Conservation (phyloP, 257 asterid species). For the Capsicum pubescens region DNA sequence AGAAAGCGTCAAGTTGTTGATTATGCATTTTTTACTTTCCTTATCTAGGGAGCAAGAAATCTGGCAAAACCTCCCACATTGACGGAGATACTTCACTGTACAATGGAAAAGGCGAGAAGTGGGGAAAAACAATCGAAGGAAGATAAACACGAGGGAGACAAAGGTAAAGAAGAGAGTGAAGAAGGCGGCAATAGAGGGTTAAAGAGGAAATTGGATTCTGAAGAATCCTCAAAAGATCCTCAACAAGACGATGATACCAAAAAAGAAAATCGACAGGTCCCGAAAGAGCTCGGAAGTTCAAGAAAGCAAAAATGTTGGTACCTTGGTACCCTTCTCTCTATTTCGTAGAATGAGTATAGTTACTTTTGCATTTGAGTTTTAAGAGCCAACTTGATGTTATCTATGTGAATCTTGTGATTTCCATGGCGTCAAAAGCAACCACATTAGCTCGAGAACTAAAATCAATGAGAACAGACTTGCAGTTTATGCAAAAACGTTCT, state of each 20-base stretch:
- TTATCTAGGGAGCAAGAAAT: slow-evolving; percentile 71
- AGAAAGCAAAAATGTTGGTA: slow-evolving; percentile 78
- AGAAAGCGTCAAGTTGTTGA: too few species aligned
- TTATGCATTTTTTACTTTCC: not conserved
- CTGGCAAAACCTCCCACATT: slow-evolving; percentile 72
- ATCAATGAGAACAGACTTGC: slow-evolving; percentile 70
- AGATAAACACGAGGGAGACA: slow-evolving; percentile 34
- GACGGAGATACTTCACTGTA: slow-evolving; percentile 67
- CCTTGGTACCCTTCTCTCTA: slow-evolving; percentile 19
- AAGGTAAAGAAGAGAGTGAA: slow-evolving; percentile 36
- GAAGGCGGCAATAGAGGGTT: slow-evolving; percentile 54
- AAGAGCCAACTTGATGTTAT: not conserved
- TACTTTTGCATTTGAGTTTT: not conserved
- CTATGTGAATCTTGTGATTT: slow-evolving; percentile 62
- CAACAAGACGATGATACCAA: slow-evolving; percentile 36
- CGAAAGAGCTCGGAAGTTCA: slow-evolving; percentile 56
- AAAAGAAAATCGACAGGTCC: slow-evolving; percentile 39
- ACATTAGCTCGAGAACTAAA: slow-evolving; percentile 78
- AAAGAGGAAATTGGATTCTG: slow-evolving; percentile 69
- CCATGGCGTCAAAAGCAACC: slow-evolving; percentile 91
- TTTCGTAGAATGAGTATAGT: not conserved
- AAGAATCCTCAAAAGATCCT: slow-evolving; percentile 47
- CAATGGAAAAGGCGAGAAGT: slow-evolving; percentile 50
- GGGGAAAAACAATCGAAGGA: slow-evolving; percentile 37
- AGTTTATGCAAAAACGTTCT: slow-evolving; percentile 81